A percentile compares a stretch with the other conserved stretches of the same genome.
Conservation (phyloP, 2,329 filamentous ascomycete genomes). For the Scedosporium dehoogii region DNA sequence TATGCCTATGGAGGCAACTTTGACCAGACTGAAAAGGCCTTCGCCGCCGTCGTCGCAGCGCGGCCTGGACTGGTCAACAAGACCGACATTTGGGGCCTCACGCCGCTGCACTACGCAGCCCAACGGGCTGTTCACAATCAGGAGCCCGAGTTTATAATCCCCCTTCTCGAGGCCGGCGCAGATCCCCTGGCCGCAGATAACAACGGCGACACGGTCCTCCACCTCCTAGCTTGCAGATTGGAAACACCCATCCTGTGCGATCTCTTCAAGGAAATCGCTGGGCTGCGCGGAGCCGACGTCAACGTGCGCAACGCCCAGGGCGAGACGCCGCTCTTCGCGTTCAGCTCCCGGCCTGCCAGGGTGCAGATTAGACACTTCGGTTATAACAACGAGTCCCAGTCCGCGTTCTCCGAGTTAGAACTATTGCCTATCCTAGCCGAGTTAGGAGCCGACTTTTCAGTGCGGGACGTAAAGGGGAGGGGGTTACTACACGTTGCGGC, state of each 20-base stretch:
- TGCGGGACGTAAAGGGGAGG: conserved; percentile 15
- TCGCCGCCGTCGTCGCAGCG: conserved; percentile 5
- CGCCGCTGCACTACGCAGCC: conserved; percentile 15
- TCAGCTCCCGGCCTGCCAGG: background rate
- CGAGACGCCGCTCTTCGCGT: conserved; percentile 16
- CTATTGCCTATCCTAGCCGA: conserved; percentile 10
- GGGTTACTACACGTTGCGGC: conserved; percentile 21
- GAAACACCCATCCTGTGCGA: background rate
- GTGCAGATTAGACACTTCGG: no score
- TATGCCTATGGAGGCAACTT: background rate
- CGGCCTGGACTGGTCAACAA: conserved; percentile 11
- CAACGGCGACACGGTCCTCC: conserved; percentile 14
- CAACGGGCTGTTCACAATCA: background rate
- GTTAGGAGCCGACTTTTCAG: conserved; percentile 18
- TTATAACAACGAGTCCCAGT: background rate
- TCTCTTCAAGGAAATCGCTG: conserved; percentile 12
- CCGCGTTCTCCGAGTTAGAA: background rate
- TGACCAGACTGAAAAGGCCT: background rate
- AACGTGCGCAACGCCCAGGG: conserved; percentile 15
- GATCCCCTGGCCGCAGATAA: conserved; percentile 10
- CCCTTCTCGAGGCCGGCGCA: conserved; percentile 14
- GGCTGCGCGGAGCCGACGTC: conserved; percentile 12
- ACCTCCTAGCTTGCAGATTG: conserved; percentile 11
- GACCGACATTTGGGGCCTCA: conserved; percentile 14
- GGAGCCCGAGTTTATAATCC: background rate